Evolutionary conservation across 2,329 filamentous ascomycete species (phyloP).

Genomic region (Cucurbitaria berberidis): DNA sequence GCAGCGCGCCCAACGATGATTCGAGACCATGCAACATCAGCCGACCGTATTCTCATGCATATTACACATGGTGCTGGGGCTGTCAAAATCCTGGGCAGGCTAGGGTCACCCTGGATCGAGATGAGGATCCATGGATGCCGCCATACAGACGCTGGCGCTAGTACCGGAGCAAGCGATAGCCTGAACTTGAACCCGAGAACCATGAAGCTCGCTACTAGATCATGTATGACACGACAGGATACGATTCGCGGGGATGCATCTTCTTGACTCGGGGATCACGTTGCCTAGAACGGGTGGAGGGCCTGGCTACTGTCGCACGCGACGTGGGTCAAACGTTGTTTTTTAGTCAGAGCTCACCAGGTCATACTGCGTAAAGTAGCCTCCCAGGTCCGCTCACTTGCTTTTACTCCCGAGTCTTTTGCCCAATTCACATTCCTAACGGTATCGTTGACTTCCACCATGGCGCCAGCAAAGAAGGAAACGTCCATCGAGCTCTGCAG

Average conservation of each 20-base stretch:
- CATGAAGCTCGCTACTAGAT: constrained; percentile 15
- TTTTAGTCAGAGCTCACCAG: constrained; percentile 17
- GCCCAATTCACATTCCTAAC: constrained; percentile 4
- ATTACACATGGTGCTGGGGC: constrained; percentile 16
- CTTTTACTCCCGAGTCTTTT: constrained; percentile 3
- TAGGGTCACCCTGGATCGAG: constrained; percentile 19
- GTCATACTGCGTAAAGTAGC: constrained; percentile 20
- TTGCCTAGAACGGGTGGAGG: constrained; percentile 26
- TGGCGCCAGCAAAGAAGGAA: constrained; percentile 47
- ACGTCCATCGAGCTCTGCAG: constrained; percentile 60
- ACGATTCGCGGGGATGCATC: constrained; percentile 12
- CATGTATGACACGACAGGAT: constrained; percentile 15
- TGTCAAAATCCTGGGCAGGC: constrained; percentile 5
- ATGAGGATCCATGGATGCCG: constrained; percentile 1
- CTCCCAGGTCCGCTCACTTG: constrained; percentile 12
- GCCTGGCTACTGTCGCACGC: constrained; percentile 20
- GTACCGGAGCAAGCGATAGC: constrained; percentile 26
- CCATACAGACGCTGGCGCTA: constrained; percentile 18
- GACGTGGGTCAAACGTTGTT: constrained; percentile 9
- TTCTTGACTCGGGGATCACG: constrained; percentile 23
- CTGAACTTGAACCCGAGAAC: constrained; percentile 22
- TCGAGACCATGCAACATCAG: not conserved
- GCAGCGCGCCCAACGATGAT: no score
- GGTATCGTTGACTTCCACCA: constrained; percentile 13
- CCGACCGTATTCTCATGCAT: not conserved